Evolutionary conservation across 2,329 filamentous ascomycete genomes (phyloP).

Genomic region (Berkeleyomyces rouxiae): DNA sequence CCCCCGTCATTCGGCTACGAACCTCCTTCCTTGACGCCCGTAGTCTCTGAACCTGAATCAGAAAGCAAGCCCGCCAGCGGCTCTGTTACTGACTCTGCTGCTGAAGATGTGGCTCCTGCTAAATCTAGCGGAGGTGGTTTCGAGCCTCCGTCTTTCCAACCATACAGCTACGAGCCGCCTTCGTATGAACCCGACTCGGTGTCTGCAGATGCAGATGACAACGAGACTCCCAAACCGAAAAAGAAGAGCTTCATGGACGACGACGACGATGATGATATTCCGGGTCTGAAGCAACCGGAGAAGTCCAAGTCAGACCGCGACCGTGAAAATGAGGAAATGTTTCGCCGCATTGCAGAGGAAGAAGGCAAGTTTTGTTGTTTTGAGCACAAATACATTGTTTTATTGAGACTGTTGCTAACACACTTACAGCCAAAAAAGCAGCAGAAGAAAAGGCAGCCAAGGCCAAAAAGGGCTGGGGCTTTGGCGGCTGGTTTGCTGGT

Average conservation of each 20-base stretch:
- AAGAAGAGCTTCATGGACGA: slow-evolving; percentile 72
- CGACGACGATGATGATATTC: slow-evolving; percentile 59
- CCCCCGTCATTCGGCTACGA: slow-evolving; percentile 35
- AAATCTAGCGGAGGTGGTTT: slow-evolving; percentile 28
- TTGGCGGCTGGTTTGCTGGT: slow-evolving; percentile 71
- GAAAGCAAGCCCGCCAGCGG: background rate
- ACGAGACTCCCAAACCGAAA: slow-evolving; percentile 41
- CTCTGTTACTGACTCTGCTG: background rate
- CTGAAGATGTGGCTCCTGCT: background rate
- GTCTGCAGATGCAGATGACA: slow-evolving; percentile 25
- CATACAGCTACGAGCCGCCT: slow-evolving; percentile 40
- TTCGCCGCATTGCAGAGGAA: slow-evolving; percentile 67
- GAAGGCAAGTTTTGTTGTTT: slow-evolving; percentile 35
- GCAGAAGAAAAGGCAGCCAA: slow-evolving; percentile 24
- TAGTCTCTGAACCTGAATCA: slow-evolving; percentile 15
- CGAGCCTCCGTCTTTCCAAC: slow-evolving; percentile 45
- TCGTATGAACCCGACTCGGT: slow-evolving; percentile 37
- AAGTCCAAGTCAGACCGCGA: slow-evolving; percentile 55
- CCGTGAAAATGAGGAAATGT: slow-evolving; percentile 66
- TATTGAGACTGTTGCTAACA: slow-evolving; percentile 14
- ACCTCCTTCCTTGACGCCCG: slow-evolving; percentile 25
- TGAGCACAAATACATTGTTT: background rate
- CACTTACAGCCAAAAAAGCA: slow-evolving; percentile 40
- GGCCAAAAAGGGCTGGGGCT: slow-evolving; percentile 57
- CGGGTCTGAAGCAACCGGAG: slow-evolving; percentile 27